These are phyloP conservation scores for Geotrichum ghanense DNA, from an alignment of 805 yeast species.

Conservation along the genomic window DNA sequence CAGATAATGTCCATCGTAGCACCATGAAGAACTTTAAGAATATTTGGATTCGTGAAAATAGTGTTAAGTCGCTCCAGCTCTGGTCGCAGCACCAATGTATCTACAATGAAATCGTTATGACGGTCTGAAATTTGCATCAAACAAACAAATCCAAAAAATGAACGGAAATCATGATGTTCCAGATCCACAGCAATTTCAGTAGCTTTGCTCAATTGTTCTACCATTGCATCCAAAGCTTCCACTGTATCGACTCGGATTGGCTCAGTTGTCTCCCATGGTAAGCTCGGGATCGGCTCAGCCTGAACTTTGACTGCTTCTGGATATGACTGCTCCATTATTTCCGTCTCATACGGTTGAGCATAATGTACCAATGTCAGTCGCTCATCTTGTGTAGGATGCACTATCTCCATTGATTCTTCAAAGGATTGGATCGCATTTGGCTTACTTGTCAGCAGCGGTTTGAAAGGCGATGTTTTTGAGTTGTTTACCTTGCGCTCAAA, in stretches of 20 bases:
- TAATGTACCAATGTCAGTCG: conserved; percentile 38
- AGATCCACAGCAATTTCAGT: conserved; percentile 82
- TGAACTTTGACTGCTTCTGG: conserved; percentile 43
- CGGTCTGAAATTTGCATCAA: conserved; percentile 85
- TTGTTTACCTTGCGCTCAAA: conserved; percentile 58
- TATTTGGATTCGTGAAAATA: conserved; percentile 69
- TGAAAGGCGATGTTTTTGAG: conserved; percentile 59
- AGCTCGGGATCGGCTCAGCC: conserved; percentile 38
- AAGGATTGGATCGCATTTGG: conserved; percentile 57
- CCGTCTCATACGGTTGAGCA: conserved; percentile 70
- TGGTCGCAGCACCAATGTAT: conserved; percentile 68
- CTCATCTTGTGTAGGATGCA: conserved; percentile 11
- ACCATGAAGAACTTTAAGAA: conserved; percentile 88
- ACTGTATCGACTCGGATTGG: conserved; percentile 56
- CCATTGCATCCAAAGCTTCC: conserved; percentile 41
- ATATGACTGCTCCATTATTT: conserved; percentile 59
- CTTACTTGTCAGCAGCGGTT: conserved; percentile 57
- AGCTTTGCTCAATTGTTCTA: conserved; percentile 37
- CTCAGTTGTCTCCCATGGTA: conserved; percentile 54
- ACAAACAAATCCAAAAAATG: conserved; percentile 84
- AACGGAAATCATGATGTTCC: conserved; percentile 89
- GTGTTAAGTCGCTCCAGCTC: conserved; percentile 56
- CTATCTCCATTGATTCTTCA: conserved; percentile 37
- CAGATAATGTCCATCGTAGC: conserved; percentile 94
- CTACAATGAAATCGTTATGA: conserved; percentile 76